phyloP scores from a whole-genome alignment of 2,329 filamentous ascomycete species.

The Aspergillus tamarii region DNA sequence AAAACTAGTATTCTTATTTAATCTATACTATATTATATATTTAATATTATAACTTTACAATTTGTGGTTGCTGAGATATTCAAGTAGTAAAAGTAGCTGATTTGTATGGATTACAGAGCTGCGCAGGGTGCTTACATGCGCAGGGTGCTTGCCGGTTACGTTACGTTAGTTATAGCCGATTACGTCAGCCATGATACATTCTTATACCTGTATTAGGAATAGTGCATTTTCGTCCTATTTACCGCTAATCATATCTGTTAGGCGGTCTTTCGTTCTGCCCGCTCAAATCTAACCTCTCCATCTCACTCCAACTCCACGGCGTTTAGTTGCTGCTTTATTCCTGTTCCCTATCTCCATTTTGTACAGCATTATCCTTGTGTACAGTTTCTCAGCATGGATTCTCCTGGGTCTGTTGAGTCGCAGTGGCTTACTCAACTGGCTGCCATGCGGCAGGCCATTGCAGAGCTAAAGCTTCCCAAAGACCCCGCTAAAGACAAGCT shows the following conservation, averaged over 20 bases:
- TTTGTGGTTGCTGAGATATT: too few species aligned
- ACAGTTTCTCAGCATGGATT: constrained; percentile 16
- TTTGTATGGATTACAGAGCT: too few species aligned
- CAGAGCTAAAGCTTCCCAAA: constrained; percentile 65
- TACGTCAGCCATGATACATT: too few species aligned
- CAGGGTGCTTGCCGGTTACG: too few species aligned
- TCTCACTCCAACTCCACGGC: constrained; percentile 8
- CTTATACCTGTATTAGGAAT: not conserved
- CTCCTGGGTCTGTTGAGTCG: constrained; percentile 42
- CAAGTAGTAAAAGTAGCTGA: too few species aligned
- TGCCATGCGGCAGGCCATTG: constrained; percentile 84
- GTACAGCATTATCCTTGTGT: not conserved
- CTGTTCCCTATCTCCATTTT: not conserved
- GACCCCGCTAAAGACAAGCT: constrained; percentile 45
- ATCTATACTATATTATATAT: too few species aligned
- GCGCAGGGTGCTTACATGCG: too few species aligned
- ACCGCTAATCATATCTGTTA: not conserved
- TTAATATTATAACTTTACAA: too few species aligned
- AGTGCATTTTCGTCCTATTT: not conserved
- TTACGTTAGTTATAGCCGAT: too few species aligned
- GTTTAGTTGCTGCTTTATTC: not conserved
- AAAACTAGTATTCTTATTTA: too few species aligned
- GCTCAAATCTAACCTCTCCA: not conserved
- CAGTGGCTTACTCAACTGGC: constrained; percentile 86
- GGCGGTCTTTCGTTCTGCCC: not conserved